phyloP scores from a whole-genome alignment of 129 eudicot genomes.

The Artemisia annua region DNA sequence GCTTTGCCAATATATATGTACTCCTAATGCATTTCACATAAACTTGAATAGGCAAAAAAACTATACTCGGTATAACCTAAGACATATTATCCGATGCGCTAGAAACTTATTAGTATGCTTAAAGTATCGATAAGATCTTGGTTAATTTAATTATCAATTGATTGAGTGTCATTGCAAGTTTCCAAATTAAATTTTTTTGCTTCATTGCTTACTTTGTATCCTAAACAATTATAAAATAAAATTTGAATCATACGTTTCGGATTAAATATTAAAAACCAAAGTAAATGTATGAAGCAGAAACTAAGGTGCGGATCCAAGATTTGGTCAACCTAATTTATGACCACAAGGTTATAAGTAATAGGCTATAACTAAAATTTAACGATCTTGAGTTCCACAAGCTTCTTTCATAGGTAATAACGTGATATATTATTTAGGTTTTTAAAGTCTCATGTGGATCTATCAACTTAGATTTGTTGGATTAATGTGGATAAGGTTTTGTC shows the following conservation, averaged over 20 bases:
- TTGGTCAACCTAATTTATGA: constrained; percentile 28
- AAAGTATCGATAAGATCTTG: background rate
- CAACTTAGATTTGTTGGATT: background rate
- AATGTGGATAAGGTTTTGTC: too few relatives aligned
- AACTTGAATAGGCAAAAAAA: too few relatives aligned
- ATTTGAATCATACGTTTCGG: background rate
- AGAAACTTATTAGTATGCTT: too few relatives aligned
- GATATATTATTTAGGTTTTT: background rate
- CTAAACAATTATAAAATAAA: background rate
- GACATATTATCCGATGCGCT: too few relatives aligned
- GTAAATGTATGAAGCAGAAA: too few relatives aligned
- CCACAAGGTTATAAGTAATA: constrained; percentile 7
- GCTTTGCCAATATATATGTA: too few relatives aligned
- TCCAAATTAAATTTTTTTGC: background rate
- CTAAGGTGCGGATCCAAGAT: constrained; percentile 34
- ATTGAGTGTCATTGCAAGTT: background rate
- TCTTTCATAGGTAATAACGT: constrained; percentile 12
- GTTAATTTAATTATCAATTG: background rate
- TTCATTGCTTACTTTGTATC: background rate
- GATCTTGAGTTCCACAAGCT: constrained; percentile 19
- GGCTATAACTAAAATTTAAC: background rate
- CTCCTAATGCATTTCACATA: too few relatives aligned
- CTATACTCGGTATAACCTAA: too few relatives aligned
- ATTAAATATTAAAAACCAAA: background rate
- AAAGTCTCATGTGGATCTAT: too few relatives aligned